These are phyloP conservation scores for Rutstroemia sp. DNA, from an alignment of 2,329 filamentous ascomycete species.

Conservation along the genomic window DNA sequence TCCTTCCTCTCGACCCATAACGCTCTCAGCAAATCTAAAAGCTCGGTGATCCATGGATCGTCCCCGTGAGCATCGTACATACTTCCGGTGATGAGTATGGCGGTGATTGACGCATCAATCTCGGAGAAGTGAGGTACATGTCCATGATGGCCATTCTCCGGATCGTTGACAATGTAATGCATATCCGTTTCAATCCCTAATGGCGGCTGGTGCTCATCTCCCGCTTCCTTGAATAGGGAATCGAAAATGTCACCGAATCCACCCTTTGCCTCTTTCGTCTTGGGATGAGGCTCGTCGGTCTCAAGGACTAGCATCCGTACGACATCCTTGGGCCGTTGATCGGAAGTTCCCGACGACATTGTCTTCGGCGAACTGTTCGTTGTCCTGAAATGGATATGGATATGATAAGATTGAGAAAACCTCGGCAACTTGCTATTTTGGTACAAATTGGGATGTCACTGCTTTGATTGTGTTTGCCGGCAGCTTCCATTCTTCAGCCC, in stretches of 20 bases:
- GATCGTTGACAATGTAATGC: constrained; percentile 42
- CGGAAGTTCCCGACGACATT: background rate
- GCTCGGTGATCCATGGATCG: constrained; percentile 65
- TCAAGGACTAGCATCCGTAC: constrained; percentile 46
- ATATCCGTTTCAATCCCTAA: constrained; percentile 48
- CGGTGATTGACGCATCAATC: constrained; percentile 50
- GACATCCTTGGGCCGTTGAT: background rate
- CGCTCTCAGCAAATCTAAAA: constrained; percentile 58
- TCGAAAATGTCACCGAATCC: constrained; percentile 48
- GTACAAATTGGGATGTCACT: no score
- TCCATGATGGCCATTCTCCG: background rate
- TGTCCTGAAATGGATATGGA: background rate
- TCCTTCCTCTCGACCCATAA: constrained; percentile 51
- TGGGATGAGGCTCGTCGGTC: constrained; percentile 47
- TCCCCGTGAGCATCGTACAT: constrained; percentile 68
- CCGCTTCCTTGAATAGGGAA: constrained; percentile 42
- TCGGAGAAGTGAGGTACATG: constrained; percentile 1
- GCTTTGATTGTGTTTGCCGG: no score
- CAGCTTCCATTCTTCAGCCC: no score
- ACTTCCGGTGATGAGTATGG: constrained; percentile 71
- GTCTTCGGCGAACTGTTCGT: background rate
- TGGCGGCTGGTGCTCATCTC: constrained; percentile 43
- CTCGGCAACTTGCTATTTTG: no score
- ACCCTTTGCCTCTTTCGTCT: constrained; percentile 41
- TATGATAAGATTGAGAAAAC: no score